Percentiles rank a stretch among this genome's conserved stretches.
These are phyloP conservation scores for Capronia americana DNA, from an alignment of 2,329 filamentous ascomycete genomes.

Conservation along the genomic window DNA sequence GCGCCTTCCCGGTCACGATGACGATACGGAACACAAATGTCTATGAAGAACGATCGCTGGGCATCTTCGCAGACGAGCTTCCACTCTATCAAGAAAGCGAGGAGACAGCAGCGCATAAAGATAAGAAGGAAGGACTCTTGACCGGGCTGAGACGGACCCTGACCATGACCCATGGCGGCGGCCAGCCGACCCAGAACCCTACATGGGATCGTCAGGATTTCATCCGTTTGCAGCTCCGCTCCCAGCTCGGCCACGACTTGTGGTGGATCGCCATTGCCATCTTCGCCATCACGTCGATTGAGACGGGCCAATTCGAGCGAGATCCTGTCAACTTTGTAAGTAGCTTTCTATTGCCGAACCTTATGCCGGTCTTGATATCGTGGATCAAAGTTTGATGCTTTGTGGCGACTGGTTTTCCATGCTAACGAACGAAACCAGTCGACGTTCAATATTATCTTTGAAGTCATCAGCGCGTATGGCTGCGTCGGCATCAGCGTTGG, in stretches of 20 bases:
- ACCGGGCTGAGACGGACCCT: constrained; percentile 27
- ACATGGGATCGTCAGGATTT: constrained; percentile 54
- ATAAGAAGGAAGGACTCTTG: constrained; percentile 19
- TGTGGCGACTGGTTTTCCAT: neutral
- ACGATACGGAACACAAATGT: constrained; percentile 81
- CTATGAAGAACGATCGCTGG: constrained; percentile 72
- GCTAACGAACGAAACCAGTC: constrained; percentile 41
- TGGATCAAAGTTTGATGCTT: neutral
- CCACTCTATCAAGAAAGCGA: constrained; percentile 4
- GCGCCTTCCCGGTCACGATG: constrained; percentile 94
- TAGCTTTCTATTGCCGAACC: neutral
- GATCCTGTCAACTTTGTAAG: constrained; percentile 57
- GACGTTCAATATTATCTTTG: constrained; percentile 64
- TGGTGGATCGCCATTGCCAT: constrained; percentile 70
- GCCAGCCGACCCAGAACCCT: neutral
- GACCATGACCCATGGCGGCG: constrained; percentile 24
- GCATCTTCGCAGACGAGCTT: constrained; percentile 57
- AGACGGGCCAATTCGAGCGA: constrained; percentile 60
- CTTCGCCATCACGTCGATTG: constrained; percentile 66
- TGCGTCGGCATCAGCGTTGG: constrained; percentile 57
- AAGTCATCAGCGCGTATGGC: constrained; percentile 50
- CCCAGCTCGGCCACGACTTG: constrained; percentile 70
- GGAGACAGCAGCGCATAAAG: neutral
- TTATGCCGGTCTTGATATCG: neutral
- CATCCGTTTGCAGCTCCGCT: constrained; percentile 64